Conservation (phyloP, 2,329 filamentous ascomycete genomes). For the Nemania serpens region DNA sequence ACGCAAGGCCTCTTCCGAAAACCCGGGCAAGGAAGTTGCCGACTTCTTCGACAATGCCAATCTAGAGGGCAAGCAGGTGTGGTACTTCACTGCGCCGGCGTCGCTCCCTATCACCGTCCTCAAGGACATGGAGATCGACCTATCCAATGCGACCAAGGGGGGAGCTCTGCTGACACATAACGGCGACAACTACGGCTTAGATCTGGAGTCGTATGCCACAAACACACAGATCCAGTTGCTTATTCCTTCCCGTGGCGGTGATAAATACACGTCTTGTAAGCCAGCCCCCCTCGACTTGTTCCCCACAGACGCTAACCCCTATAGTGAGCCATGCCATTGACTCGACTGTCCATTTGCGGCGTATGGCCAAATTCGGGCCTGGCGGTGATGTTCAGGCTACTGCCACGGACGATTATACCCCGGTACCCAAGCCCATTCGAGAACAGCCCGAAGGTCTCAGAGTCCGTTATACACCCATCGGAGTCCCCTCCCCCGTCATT, state of each 20-base stretch:
- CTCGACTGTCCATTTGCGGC: slow-evolving; percentile 68
- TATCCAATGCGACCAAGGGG: slow-evolving; percentile 58
- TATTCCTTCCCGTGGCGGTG: slow-evolving; percentile 60
- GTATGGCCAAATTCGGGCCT: slow-evolving; percentile 61
- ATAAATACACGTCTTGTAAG: slow-evolving; percentile 60
- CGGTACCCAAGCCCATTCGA: slow-evolving; percentile 56
- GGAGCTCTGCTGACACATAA: slow-evolving; percentile 65
- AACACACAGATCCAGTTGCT: slow-evolving; percentile 62
- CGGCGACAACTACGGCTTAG: slow-evolving; percentile 65
- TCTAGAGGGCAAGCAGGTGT: slow-evolving; percentile 73
- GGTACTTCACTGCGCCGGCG: slow-evolving; percentile 78
- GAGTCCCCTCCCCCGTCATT: slow-evolving; percentile 47
- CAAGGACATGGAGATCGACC: slow-evolving; percentile 64
- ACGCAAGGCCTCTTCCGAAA: slow-evolving; percentile 51
- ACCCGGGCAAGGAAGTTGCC: slow-evolving; percentile 52
- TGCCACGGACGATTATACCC: slow-evolving; percentile 48
- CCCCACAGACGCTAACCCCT: slow-evolving; percentile 32
- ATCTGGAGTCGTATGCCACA: slow-evolving; percentile 56
- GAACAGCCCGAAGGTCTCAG: slow-evolving; percentile 70
- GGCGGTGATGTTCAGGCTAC: slow-evolving; percentile 46
- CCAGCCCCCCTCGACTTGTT: slow-evolving; percentile 25
- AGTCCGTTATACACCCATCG: slow-evolving; percentile 70
- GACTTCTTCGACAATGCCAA: slow-evolving; percentile 63
- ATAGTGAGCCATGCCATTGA: slow-evolving; percentile 54
- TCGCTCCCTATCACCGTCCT: slow-evolving; percentile 71